phyloP scores from a whole-genome alignment of 129 eudicot genomes.

The Ambrosia trifida region DNA sequence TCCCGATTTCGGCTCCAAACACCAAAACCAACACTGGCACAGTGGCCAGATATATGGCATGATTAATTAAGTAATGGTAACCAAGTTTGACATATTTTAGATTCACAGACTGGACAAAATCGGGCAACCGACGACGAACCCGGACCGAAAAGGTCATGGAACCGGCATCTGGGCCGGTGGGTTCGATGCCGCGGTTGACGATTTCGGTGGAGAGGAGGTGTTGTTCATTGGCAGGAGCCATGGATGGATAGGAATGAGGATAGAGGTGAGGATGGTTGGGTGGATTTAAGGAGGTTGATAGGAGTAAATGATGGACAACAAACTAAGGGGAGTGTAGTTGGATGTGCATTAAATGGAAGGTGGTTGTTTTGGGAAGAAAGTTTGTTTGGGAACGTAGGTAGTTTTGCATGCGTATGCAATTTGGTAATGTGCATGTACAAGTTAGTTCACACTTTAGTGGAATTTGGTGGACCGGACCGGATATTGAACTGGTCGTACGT shows the following conservation, averaged over 20 bases:
- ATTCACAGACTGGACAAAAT: conserved; percentile 80
- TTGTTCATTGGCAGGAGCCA: conserved; percentile 60
- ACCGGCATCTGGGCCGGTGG: conserved; percentile 81
- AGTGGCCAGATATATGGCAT: conserved; percentile 75
- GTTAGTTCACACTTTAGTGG: no score
- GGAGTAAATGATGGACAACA: conserved; percentile 34
- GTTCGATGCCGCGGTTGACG: conserved; percentile 69
- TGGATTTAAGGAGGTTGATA: conserved; percentile 36
- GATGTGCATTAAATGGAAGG: conserved; percentile 40
- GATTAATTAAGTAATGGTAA: conserved; percentile 84
- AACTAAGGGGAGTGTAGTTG: conserved; percentile 31
- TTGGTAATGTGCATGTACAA: not conserved
- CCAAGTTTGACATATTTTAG: conserved; percentile 85
- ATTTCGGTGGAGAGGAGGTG: conserved; percentile 86
- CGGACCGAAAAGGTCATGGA: conserved; percentile 80
- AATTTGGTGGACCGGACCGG: no score
- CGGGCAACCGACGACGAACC: conserved; percentile 78
- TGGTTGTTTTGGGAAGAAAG: conserved; percentile 32
- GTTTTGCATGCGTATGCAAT: not conserved
- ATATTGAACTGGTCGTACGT: no score
- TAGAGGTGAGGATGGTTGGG: conserved; percentile 1
- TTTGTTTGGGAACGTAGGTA: conserved; percentile 24
- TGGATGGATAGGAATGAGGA: conserved; percentile 23
- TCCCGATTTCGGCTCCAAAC: conserved; percentile 81
- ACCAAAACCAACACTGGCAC: conserved; percentile 66